phyloP scores from a whole-genome alignment of 768 basidiomycete species.

The Phaffia australis region DNA sequence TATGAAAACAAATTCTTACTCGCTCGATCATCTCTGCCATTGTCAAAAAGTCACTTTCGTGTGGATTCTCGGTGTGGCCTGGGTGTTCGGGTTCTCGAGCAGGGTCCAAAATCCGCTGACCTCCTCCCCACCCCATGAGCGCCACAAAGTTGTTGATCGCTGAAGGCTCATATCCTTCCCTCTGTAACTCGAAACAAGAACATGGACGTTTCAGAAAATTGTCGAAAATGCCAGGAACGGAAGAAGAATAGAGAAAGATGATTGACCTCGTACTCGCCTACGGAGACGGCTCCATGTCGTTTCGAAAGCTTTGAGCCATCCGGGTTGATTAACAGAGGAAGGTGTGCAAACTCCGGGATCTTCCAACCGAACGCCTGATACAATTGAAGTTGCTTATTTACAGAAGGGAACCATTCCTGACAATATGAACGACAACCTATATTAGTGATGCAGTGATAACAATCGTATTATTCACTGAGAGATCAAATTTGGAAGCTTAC shows the following conservation, averaged over 20 bases:
- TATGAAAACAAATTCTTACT: slow-evolving; percentile 38
- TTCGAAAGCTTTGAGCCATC: slow-evolving; percentile 95
- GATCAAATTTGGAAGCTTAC: slow-evolving; percentile 39
- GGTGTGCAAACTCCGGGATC: slow-evolving; percentile 75
- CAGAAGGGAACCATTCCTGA: slow-evolving; percentile 92
- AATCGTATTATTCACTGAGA: neutral
- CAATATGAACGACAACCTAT: neutral
- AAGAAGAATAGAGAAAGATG: neutral
- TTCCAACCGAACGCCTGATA: slow-evolving; percentile 64
- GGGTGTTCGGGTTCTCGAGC: neutral
- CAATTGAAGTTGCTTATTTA: slow-evolving; percentile 79
- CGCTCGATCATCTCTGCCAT: slow-evolving; percentile 55
- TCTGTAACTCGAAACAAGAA: slow-evolving; percentile 41
- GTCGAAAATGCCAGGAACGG: no score
- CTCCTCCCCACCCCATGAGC: slow-evolving; percentile 74
- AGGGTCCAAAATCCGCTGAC: neutral
- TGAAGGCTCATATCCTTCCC: slow-evolving; percentile 76
- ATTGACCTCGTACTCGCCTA: slow-evolving; percentile 70
- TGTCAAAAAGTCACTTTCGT: slow-evolving; percentile 45
- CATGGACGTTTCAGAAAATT: neutral
- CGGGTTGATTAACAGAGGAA: slow-evolving; percentile 77
- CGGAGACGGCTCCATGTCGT: slow-evolving; percentile 76
- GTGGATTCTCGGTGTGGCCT: slow-evolving; percentile 25
- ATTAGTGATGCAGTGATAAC: neutral
- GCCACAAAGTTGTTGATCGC: slow-evolving; percentile 89